Conservation (phyloP, 2,329 filamentous ascomycete species). For the Aspergillus aculeatus region DNA sequence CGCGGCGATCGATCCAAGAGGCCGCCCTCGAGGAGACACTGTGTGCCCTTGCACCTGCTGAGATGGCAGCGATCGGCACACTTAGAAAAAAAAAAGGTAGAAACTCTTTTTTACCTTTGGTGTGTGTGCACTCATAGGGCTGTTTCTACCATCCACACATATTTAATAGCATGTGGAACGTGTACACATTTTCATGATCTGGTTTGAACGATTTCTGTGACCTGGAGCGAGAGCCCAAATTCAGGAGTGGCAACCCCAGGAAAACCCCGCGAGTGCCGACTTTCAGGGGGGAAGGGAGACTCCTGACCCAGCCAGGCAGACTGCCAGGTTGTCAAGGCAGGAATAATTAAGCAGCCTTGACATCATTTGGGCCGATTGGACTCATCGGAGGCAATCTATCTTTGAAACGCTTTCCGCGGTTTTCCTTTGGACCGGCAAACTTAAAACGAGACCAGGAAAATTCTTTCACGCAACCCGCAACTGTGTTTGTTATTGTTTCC, state of each 20-base stretch:
- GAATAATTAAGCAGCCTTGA: not conserved
- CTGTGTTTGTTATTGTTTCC: not conserved
- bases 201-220: too few relatives aligned
- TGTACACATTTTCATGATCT: too few relatives aligned
- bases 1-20: not conserved
- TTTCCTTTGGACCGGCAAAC: not conserved
- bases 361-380: not conserved
- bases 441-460: not conserved
- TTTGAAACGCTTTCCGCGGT: not conserved
- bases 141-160: not conserved
- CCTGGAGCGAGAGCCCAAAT: too few relatives aligned
- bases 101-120: not conserved
- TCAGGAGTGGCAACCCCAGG: not conserved
- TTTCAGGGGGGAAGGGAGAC: not conserved
- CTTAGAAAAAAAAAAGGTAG: not conserved
- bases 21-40: not conserved
- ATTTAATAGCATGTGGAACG: too few relatives aligned
- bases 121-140: not conserved
- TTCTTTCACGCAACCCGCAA: not conserved
- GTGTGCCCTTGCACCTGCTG: not conserved
- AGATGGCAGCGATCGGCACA: not conserved
- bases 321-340: not conserved
- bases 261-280: not conserved
- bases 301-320: not conserved
- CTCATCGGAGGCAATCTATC: constrained; percentile 5